These are phyloP conservation scores for Pelargonium cotyledonis DNA, from an alignment of 441 rosid species.

Conservation along the genomic window DNA sequence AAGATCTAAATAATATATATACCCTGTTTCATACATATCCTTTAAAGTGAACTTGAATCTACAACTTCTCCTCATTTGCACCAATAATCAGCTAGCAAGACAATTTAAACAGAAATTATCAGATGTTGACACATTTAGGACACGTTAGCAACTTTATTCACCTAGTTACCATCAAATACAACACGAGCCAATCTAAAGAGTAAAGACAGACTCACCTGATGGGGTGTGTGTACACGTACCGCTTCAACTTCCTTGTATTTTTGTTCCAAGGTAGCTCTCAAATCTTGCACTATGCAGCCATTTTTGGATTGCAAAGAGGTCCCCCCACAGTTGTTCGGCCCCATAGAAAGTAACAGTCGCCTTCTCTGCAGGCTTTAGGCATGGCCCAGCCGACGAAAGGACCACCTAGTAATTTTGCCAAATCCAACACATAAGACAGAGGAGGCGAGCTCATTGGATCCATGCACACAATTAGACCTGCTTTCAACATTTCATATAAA, in stretches of 20 bases:
- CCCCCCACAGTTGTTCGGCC: neutral
- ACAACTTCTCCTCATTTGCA: neutral
- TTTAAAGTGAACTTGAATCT: neutral
- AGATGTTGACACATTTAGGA: neutral
- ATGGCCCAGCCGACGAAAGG: neutral
- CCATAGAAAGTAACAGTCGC: slow-evolving; percentile 2
- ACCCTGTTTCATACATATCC: neutral
- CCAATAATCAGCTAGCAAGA: neutral
- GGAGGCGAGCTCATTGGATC: neutral
- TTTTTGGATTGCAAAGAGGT: neutral
- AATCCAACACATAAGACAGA: neutral
- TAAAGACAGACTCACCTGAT: neutral
- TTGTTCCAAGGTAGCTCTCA: neutral
- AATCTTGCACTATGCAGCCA: neutral
- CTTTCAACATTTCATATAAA: neutral
- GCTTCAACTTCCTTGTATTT: neutral
- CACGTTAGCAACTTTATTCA: slow-evolving; percentile 23
- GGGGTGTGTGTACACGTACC: neutral
- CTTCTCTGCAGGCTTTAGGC: neutral
- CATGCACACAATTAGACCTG: neutral
- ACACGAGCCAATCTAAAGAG: slow-evolving; percentile 43
- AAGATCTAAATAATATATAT: too few relatives aligned
- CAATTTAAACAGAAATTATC: neutral
- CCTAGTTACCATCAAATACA: slow-evolving; percentile 30
- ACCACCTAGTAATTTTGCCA: slow-evolving; percentile 1